A percentile compares a stretch with the other conserved stretches of the same genome.
Evolutionary conservation across 345 rosid genomes (phyloP).

Genomic region (Moringa oleifera): DNA sequence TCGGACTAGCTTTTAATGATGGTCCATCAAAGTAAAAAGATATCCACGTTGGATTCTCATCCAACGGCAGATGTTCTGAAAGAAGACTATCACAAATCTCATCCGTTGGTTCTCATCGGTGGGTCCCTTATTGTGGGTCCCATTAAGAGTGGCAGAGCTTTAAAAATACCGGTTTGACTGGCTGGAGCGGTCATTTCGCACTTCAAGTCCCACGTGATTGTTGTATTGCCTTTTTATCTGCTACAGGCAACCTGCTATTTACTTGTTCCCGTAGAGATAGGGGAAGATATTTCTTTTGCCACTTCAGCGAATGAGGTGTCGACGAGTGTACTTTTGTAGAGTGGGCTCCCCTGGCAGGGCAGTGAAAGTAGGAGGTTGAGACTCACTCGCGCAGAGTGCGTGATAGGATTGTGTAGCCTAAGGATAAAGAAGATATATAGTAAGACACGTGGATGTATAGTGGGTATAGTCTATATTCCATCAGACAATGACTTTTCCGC

Average conservation of each 20-base stretch:
- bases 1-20: slow-evolving; percentile 11
- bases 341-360: too few species aligned
- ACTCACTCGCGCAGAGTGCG: too few species aligned
- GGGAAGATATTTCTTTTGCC: slow-evolving; percentile 2
- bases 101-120: background rate
- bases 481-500: slow-evolving; percentile 41
- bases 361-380: too few species aligned
- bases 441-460: slow-evolving; percentile 29
- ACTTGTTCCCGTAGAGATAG: background rate
- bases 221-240: slow-evolving; percentile 3
- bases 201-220: slow-evolving; percentile 12
- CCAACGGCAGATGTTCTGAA: slow-evolving; percentile 10
- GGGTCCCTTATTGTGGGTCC: slow-evolving; percentile 10
- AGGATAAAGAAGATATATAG: background rate
- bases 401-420: too few species aligned
- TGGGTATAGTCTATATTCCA: slow-evolving; percentile 31
- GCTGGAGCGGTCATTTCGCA: slow-evolving; percentile 15
- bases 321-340: slow-evolving; percentile 9
- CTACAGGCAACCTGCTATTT: background rate
- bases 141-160: background rate
- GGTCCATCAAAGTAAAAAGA: background rate
- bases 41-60: slow-evolving; percentile 28
- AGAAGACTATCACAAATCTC: background rate
- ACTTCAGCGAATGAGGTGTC: background rate
- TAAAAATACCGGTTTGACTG: slow-evolving; percentile 10